These are phyloP conservation scores for Blastobotrys aristatus DNA, from an alignment of 1,139 yeast genomes.

Conservation along the genomic window DNA sequence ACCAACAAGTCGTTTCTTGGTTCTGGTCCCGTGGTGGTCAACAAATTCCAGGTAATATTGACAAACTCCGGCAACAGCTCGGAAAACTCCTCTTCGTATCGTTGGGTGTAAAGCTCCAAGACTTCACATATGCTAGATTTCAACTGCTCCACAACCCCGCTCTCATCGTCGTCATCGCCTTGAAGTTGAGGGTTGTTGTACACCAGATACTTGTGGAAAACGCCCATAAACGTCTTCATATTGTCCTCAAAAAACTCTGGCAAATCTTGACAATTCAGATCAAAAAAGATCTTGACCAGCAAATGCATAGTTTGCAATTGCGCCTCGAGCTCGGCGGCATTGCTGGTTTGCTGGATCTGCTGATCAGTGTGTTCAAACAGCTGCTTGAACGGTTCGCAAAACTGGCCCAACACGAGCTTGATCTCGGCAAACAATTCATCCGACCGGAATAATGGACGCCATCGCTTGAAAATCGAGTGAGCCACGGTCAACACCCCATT, in stretches of 20 bases:
- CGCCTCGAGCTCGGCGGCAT: conserved; percentile 44
- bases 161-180: conserved; percentile 63
- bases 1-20: conserved; percentile 81
- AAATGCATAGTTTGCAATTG: conserved; percentile 69
- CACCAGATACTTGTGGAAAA: conserved; percentile 73
- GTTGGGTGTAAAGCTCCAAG: conserved; percentile 75
- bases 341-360: conserved; percentile 48
- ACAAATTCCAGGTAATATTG: conserved; percentile 73
- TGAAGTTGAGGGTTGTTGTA: conserved; percentile 51
- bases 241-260: conserved; percentile 98
- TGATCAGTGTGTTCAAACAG: conserved; percentile 63
- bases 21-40: conserved; percentile 62
- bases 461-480: conserved; percentile 90
- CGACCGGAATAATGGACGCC: conserved; percentile 92
- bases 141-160: conserved; percentile 65
- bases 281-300: conserved; percentile 77
- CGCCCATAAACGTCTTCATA: conserved; percentile 67
- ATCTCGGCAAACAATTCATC: conserved; percentile 88
- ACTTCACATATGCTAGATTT: conserved; percentile 84
- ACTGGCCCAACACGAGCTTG: conserved; percentile 76
- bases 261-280: conserved; percentile 93
- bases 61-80: conserved; percentile 72
- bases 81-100: conserved; percentile 89
- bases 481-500: conserved; percentile 88
- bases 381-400: conserved; percentile 73